Evolutionary conservation across 2,329 filamentous ascomycete genomes (phyloP).

Genomic region (Fusarium sp.): DNA sequence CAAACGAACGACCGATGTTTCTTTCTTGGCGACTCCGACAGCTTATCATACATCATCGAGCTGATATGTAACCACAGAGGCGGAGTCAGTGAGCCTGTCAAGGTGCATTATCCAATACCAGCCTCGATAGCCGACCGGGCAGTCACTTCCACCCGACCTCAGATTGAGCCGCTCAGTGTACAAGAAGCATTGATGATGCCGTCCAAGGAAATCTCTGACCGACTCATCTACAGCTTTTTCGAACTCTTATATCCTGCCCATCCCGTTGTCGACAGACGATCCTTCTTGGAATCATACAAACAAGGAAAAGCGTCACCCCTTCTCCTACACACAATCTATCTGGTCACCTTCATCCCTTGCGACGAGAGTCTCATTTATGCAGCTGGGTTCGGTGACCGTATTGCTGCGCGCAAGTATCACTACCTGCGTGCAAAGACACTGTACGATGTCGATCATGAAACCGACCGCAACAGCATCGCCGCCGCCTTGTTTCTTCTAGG

Average conservation of each 20-base stretch:
- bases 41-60: conserved; percentile 34
- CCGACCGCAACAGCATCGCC: conserved; percentile 3
- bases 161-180: conserved; percentile 7
- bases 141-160: conserved; percentile 3
- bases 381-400: conserved; percentile 25
- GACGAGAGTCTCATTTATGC: conserved; percentile 14
- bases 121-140: conserved; percentile 27
- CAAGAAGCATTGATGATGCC: conserved; percentile 25
- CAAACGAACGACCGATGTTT: conserved; percentile 10
- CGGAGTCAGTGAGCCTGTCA: conserved; percentile 31
- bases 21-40: conserved; percentile 27
- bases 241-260: conserved; percentile 21
- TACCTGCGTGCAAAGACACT: conserved; percentile 32
- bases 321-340: conserved; percentile 22
- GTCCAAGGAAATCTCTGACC: conserved; percentile 11
- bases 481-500: conserved; percentile 25
- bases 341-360: conserved; percentile 17
- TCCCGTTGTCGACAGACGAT: conserved; percentile 12
- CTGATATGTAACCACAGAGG: conserved; percentile 28
- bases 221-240: conserved; percentile 18
- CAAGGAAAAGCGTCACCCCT: conserved; percentile 4
- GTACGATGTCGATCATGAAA: conserved; percentile 31
- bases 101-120: conserved; percentile 35
- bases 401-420: conserved; percentile 22
- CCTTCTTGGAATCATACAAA: conserved; percentile 6